Evolutionary conservation across 305 asterid species (phyloP).

Genomic region (Fraxinus platypoda): DNA sequence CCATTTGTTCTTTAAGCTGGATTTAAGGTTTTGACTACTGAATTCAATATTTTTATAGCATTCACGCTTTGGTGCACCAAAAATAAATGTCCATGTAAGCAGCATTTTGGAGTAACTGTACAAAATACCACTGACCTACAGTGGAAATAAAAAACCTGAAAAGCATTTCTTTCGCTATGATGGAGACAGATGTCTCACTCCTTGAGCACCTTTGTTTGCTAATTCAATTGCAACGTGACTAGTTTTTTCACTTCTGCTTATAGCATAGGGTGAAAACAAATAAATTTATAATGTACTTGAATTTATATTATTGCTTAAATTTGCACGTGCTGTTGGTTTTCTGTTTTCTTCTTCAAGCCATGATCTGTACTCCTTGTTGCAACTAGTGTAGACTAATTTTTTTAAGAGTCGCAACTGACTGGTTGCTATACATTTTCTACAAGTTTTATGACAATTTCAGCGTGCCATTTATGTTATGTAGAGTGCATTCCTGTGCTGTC

Average conservation of each 20-base stretch:
- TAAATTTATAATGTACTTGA: not conserved
- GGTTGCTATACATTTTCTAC: not conserved
- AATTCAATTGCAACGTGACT: not conserved
- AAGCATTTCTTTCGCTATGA: not conserved
- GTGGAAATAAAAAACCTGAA: not conserved
- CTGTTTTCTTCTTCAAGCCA: constrained; percentile 1
- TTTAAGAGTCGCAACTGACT: not conserved
- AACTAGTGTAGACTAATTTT: not conserved
- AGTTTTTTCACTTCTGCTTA: not conserved
- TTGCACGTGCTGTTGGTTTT: not conserved
- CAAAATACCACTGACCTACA: constrained; percentile 11
- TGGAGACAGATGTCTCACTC: not conserved
- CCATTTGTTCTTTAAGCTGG: constrained; percentile 7
- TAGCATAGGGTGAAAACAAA: not conserved
- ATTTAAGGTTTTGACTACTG: constrained; percentile 6
- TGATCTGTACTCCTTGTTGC: not conserved
- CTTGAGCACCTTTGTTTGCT: constrained; percentile 8
- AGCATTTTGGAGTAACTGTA: constrained; percentile 16
- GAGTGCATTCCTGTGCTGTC: constrained; percentile 17
- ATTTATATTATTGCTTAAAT: constrained; percentile 7
- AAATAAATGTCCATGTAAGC: not conserved
- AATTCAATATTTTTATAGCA: constrained; percentile 10
- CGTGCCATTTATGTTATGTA: not conserved
- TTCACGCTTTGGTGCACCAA: not conserved
- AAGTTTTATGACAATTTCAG: not conserved